Evolutionary conservation across 371 early-diverging fungal genomes (phyloP), one percentile per base, ranked within the genome.

Genomic region (Rhizopus sp.): DNA sequence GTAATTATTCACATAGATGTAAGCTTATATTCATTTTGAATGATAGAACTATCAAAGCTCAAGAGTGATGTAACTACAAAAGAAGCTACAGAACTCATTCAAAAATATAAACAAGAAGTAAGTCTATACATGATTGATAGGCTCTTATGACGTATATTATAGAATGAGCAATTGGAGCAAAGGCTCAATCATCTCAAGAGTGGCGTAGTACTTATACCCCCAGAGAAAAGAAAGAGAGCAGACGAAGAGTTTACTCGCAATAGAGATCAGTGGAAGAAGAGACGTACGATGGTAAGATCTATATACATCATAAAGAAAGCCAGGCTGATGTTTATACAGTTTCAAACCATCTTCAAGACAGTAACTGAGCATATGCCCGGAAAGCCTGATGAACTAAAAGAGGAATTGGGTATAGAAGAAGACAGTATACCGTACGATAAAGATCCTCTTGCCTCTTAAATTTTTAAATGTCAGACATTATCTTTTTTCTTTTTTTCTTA

Each of bases 401-500:
- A 62, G 55, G 48, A 46, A 5, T 55, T 67, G 34, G 67, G 67
- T 9, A 59, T 67, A 16, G 67, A 67, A 53, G 67, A 67, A 44
- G 67, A 67, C 42, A 50, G 50, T 13, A 38, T 64, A 33, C 48
- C 65, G 4, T 56, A 52, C 16, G 65, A 64, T n/a, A 47, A 64
- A 37, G 56, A 62, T 46, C 62, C 56, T 33, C 45, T 62, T 10
- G 40, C 44, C 16, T 42, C 16, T 4, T 42, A 42, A 42, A 42
- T 42, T 42, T 42, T 17, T 37, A 37, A 23, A 23, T 23, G 23
- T 2, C 44, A 42, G n/a, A 33, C 33, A 34, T 53, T 53, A 30
- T 49, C 9, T 16, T 46, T 15, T 17, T 50, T 33, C 17, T 34
- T 34, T 54, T 33, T 54, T 42, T 44, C 13, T 54, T 42, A 50